Base-by-base conservation (phyloP, 2,329 filamentous ascomycete species). In the Huntiella bhutanensis region DNA sequence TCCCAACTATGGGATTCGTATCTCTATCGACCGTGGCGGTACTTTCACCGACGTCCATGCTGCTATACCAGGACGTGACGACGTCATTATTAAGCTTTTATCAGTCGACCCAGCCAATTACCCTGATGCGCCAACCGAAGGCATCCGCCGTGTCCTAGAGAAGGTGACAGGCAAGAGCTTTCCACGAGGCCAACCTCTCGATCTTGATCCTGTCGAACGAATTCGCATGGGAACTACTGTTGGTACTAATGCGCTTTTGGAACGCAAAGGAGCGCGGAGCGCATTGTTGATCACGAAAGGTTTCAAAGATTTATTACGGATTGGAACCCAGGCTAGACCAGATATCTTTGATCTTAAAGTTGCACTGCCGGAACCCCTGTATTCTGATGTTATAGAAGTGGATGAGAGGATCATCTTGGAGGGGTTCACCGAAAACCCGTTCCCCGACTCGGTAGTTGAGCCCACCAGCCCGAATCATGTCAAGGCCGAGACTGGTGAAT, bases 221-320 rank as follows among this genome's bases (percentile, higher is more conserved):
- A 94, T 95, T 58, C 80, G 87, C 41, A 95, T 95, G 87, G 87
- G 87, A 39, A 95, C 87, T 1, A 95, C 87, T 0, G 86, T 95
- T 10, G 87, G 87, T 7, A 95, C 87, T 1, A 95, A 95, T 60
- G 87, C 87, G 0, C 63, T 95, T 47, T 69, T 95, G 2, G 87
- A 95, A 61, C 70, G 87, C 49, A 94, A 94, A 61, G 87, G 87
- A 41, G 86, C 93, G 63, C 77, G 75, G 54, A 88, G 91, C 57
- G 86, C 83, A 11, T 71, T 95, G 61, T 75, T 94, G 1, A 83
- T 92, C 8, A 94, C 84, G 1, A 79, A 77, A 53, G 87, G 87
- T 0, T 94, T 94, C 67, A 79, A 76, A 54, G 86, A 95, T 59
- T 92, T 84, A 54, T 66, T 94, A 17, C 72, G 78, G 45, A 95